Evolutionary conservation across 108 stramenopile species (phyloP), one percentile per base, ranked within the genome.

Genomic region (Cyclostephanos invisitatus): DNA sequence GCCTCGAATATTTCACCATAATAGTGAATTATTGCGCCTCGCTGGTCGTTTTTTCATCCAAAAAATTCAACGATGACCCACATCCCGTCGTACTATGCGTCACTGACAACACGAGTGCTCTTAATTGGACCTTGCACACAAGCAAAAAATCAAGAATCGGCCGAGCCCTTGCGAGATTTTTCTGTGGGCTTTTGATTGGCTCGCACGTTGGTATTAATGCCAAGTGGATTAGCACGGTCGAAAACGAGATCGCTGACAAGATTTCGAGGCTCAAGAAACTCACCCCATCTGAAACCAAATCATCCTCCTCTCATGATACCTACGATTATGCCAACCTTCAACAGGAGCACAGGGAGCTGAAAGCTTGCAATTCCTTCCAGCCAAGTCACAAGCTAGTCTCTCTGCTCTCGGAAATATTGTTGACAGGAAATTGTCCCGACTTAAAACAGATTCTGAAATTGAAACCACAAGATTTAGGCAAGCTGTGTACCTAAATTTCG

Each of bases 201-300:
- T 59, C 51, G 0, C 51, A 48, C 0, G 10, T 76, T 7, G 75
- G 75, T 5, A 55, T 69, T 38, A 66, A 69, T 35, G 20, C 62
- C 8, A 56, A 67, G 8, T 68, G 58, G 48, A 61, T 75, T 2
- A 10, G 22, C 0, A 25, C 20, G 1, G 5, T 53, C 3, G 51
- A 63, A 2, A 76, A 76, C 36, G 5, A 29, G 7, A 69, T 68
- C 20, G 75, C 67, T 27, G 75, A 76, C 49, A 62, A 32, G 4
- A 76, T 76, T 21, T 76, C 75, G 18, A 65, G 75, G 75, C 50
- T 69, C 2, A 63, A 63, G 32, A 32, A 32, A 32, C 32, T 32
- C 32, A 32, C 32, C 32, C 6, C 54, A 27, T 1, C 4, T 24
- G 11, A 51, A 42, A 12, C 14, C 32, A 32, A 51, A 20, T 17